phyloP scores from a whole-genome alignment of 305 asterid genomes.

The Fraxinus paxiana region DNA sequence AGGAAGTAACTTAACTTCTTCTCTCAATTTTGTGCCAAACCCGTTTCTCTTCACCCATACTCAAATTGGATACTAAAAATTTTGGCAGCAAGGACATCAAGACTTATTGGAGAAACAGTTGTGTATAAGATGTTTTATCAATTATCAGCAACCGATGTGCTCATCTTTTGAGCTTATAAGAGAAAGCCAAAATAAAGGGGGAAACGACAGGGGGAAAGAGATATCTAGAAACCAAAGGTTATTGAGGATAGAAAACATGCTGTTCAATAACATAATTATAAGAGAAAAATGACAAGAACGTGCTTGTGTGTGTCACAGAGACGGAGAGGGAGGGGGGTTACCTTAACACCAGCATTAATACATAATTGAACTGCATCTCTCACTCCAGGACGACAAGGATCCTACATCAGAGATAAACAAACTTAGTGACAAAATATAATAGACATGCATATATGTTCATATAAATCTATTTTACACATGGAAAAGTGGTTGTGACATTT shows the following conservation, averaged over 20 bases:
- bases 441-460: not conserved
- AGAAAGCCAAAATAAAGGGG: not conserved
- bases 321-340: conserved; percentile 1
- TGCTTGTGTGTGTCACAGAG: not conserved
- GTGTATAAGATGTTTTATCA: too few species aligned
- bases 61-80: not conserved
- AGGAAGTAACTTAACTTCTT: too few species aligned
- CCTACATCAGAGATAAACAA: conserved; percentile 41
- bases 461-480: not conserved
- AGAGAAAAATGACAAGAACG: not conserved
- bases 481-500: not conserved
- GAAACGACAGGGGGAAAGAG: not conserved
- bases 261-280: too few species aligned
- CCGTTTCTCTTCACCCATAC: not conserved
- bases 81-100: not conserved
- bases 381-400: conserved; percentile 91
- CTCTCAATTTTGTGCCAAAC: too few species aligned
- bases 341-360: conserved; percentile 85
- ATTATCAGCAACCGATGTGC: not conserved
- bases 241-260: not conserved
- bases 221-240: not conserved
- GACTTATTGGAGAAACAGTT: too few species aligned
- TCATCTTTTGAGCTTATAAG: not conserved
- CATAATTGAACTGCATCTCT: conserved; percentile 77
- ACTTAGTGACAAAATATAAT: conserved; percentile 12